Base-by-base conservation (phyloP, 306 rosid genomes). In the Citrullus amarus region DNA sequence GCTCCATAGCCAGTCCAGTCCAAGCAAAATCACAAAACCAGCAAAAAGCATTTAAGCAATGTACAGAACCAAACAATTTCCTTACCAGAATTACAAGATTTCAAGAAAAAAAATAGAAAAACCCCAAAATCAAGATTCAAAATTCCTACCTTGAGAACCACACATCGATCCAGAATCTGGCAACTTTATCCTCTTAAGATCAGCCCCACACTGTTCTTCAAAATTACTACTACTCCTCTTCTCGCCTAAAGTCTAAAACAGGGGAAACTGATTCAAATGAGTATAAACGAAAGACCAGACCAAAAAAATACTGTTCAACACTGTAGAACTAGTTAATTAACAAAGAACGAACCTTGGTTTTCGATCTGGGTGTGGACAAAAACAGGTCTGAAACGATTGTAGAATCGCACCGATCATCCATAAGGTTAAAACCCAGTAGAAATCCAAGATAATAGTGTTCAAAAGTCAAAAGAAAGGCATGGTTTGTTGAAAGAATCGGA, bases 171-270 rank as follows among this genome's bases (percentile, higher is more conserved):
- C 88, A 82, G 88, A 93, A 91, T 89, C 90, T 68, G 81, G 89
- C 85, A 88, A 88, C 84, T 92, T 95, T 59, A 87, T 83, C 63
- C 92, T 84, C 79, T 91, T 91, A 46, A 84, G 88, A 80, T 84
- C 82, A 82, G 81, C 54, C 0, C 81, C 88, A 20, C 77, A 80
- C 32, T 85, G 87, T 22, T 80, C 80, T 53, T 76, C 90, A 30
- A 85, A 76, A 15, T 79, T 82, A 25, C 59, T 8, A 16, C 80
- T 81, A 44, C 79, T 79, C 18, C 95, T 81, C 86, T 92, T 92
- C 90, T 87, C 89, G 4, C 87, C 86, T 51, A 54, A 41, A 14
- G 63, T 74, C 96, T 88, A 81, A 78, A 79, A 44, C 56, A 46
- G 25, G 57, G 10, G 36, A 44, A 46, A 70, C 56, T 18, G n/a